Evolutionary conservation across 177 flowering plant species (phyloP), one percentile per base, ranked within the genome.

Genomic region (Telopea speciosissima): DNA sequence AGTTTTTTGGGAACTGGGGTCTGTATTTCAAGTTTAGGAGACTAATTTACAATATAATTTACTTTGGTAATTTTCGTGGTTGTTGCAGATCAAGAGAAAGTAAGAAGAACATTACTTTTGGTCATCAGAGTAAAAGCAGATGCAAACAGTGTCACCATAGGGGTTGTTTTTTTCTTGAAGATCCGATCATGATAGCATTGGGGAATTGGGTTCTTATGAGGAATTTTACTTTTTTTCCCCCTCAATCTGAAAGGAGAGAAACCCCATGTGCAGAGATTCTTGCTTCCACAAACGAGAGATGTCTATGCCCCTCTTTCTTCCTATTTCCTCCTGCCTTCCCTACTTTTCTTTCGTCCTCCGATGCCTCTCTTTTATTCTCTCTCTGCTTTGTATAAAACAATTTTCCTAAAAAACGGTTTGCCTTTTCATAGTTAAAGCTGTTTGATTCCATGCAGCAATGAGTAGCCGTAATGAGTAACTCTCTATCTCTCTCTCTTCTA

Each of bases 391-490:
- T n/a, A 22, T 11, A 17, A 52, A 24, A 62, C 63, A 52, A 2
- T 66, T 66, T 16, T 72, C 65, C 26, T 23, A 67, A 58, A 84
- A 79, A 80, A 76, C 70, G 73, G 71, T 59, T 68, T 40, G 70
- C 76, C 77, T 76, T 83, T 79, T 69, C 54, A 63, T 25, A 68
- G 59, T 60, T 58, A 71, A 70, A 62, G 58, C 65, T 28, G 5
- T 26, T 36, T 8, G 13, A 62, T 45, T 19, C 59, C 60, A 4
- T 23, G 58, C 26, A 24, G 58, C 52, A 66, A 22, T 31, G 16
- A 64, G 63, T 59, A 31, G 21, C n/a, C n/a, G n/a, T n/a, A n/a
- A n/a, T n/a, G n/a, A 16, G 21, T n/a, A 1, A 1, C 19, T 19
- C 61, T 56, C 40, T 33, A 3, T 36, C 40, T 36, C 40, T 36